Conservation (phyloP, 1,139 yeast species). For the Candida neerlandica region DNA sequence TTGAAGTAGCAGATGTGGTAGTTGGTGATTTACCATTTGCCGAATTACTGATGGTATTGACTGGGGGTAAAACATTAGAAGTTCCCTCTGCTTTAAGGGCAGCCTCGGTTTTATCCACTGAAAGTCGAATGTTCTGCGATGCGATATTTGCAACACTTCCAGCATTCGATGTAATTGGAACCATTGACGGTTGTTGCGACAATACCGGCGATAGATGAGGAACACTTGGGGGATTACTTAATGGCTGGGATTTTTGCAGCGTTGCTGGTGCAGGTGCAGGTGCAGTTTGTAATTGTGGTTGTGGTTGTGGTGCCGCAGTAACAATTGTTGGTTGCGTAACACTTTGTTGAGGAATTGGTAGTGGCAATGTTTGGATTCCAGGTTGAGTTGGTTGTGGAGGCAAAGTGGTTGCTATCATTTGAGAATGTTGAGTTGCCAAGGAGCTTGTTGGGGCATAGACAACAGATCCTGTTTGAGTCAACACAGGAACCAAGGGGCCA, state of each 20-base stretch:
- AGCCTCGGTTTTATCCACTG: conserved; percentile 7
- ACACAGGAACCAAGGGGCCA: conserved; percentile 40
- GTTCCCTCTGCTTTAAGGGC: not conserved
- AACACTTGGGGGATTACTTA: not conserved
- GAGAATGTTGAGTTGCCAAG: conserved; percentile 10
- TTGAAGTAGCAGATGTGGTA: not conserved
- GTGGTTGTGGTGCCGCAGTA: not conserved
- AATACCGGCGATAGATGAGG: conserved; percentile 1
- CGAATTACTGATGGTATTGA: not conserved
- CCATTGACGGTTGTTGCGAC: conserved; percentile 14
- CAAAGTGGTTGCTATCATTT: conserved; percentile 7
- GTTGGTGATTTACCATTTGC: not conserved
- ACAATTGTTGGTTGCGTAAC: not conserved
- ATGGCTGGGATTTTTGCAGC: not conserved
- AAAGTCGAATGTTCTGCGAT: conserved; percentile 15
- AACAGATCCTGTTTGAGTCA: conserved; percentile 25
- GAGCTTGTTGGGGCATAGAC: conserved; percentile 18
- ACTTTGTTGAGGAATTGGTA: conserved; percentile 5
- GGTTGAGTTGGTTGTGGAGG: conserved; percentile 9
- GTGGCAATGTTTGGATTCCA: not conserved
- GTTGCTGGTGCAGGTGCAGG: conserved; percentile 8
- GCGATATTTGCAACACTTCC: conserved; percentile 18
- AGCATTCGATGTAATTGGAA: conserved; percentile 18
- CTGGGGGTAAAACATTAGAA: conserved; percentile 8
- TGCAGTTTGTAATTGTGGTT: conserved; percentile 4